These are phyloP conservation scores for Penstemon barbatus DNA, from an alignment of 257 asterid genomes.

Conservation along the genomic window DNA sequence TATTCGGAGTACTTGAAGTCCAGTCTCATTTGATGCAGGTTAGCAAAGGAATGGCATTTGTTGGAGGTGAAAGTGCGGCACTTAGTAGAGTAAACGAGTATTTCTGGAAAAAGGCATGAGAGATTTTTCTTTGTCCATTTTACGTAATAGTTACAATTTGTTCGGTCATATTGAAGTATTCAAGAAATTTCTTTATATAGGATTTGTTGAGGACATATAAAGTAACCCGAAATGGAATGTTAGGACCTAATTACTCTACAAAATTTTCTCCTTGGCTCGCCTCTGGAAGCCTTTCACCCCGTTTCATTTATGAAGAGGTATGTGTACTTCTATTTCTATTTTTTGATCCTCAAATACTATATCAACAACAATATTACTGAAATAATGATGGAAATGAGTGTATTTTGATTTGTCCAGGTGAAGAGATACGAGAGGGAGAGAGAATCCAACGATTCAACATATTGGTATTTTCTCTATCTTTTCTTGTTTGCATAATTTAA, in stretches of 20 bases:
- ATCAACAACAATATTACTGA: slow-evolving; percentile 15
- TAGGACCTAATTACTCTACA: slow-evolving; percentile 91
- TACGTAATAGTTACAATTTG: no score
- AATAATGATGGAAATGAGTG: slow-evolving; percentile 27
- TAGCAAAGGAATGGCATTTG: slow-evolving; percentile 72
- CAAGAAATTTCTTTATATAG: slow-evolving; percentile 33
- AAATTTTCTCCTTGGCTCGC: slow-evolving; percentile 98
- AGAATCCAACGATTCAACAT: slow-evolving; percentile 77
- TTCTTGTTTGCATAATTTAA: not conserved
- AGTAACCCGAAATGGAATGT: slow-evolving; percentile 91
- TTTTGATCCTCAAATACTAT: slow-evolving; percentile 8
- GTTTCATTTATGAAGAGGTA: slow-evolving; percentile 86
- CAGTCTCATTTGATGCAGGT: slow-evolving; percentile 44
- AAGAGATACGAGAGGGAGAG: slow-evolving; percentile 86
- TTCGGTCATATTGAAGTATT: not conserved
- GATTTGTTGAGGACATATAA: slow-evolving; percentile 71
- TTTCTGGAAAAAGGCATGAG: slow-evolving; percentile 86
- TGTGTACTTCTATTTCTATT: slow-evolving; percentile 37
- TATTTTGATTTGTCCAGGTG: slow-evolving; percentile 52
- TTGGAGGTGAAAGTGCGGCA: slow-evolving; percentile 94
- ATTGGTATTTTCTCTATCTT: slow-evolving; percentile 55
- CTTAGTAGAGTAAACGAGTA: slow-evolving; percentile 79
- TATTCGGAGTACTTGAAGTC: slow-evolving; percentile 16
- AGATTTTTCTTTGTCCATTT: not conserved
- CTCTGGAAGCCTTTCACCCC: slow-evolving; percentile 88